Base-by-base conservation (phyloP, 139 green algal species). In the Yamagishiella unicocca region DNA sequence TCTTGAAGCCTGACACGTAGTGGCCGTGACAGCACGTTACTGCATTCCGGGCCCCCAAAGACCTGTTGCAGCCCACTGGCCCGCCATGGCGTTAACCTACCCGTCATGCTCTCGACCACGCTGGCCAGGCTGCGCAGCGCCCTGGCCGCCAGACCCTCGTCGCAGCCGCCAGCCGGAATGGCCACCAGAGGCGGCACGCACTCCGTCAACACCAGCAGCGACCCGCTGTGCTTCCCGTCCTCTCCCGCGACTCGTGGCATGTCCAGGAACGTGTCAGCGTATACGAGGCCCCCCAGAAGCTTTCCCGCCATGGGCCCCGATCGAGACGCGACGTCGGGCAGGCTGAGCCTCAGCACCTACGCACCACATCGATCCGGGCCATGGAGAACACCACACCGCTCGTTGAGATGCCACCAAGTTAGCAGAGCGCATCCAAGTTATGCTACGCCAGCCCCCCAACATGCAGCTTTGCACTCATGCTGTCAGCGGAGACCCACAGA, bases 181-280 rank as follows among this genome's bases (percentile, higher is more conserved):
- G 79, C 62, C 42, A 24, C 62, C 62, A 85, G 79, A 42, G n/a
- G 14, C 37, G 79, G 79, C 7, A 85, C 43, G 62, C 42, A n/a
- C 2, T 85, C 79, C 19, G 79, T 85, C 42, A 85, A 62, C 14
- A 77, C 62, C 79, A 85, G 79, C 79, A 85, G 79, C 62, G 19
- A 31, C 22, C 58, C 61, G 27, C 50, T 45, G 73, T 8, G 1
- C 45, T 7, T 29, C 27, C 73, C 29, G 45, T 12, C 29, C 25
- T 2, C 35, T 31, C 45, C 33, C 33, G 12, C 46, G 19, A 22
- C 46, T 50, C 29, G 70, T 35, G 79, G 62, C 8, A 85, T 4
- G 33, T 92, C 88, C 35, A 93, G 27, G 66, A 93, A 93, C 17
- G 88, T 92, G 64, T 93, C 90, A n/a, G 66, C 90, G 40, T 93